Evolutionary conservation across 208 protist genomes (phyloP).

Genomic region (Trypanosoma mega): DNA sequence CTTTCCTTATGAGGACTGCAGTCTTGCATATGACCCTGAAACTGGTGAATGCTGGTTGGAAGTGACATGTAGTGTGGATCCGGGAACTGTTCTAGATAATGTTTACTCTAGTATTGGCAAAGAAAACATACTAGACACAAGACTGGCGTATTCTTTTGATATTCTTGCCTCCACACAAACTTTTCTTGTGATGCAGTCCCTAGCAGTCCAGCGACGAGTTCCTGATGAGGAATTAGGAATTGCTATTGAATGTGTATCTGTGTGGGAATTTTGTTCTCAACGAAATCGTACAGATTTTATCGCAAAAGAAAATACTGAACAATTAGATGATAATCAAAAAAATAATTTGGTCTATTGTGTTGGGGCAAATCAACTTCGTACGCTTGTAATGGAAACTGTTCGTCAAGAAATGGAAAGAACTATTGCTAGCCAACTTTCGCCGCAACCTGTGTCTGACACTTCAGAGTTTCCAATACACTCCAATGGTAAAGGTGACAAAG

Average conservation of each 20-base stretch:
- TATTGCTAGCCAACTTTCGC: background rate
- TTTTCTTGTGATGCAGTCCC: background rate
- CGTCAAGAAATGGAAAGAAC: background rate
- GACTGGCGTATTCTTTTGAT: conserved; percentile 1
- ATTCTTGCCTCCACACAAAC: background rate
- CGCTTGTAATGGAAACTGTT: background rate
- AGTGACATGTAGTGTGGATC: background rate
- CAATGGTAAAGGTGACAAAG: no score
- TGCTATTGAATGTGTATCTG: conserved; percentile 3
- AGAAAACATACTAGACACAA: background rate
- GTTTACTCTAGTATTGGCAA: background rate
- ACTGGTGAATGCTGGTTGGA: background rate
- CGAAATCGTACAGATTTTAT: background rate
- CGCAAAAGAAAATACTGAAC: background rate
- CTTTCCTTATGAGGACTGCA: background rate
- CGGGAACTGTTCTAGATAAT: background rate
- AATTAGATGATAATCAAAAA: background rate
- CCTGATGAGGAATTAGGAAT: conserved; percentile 5
- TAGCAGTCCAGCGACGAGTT: background rate
- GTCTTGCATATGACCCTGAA: background rate
- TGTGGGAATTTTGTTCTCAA: background rate
- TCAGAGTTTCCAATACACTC: no score
- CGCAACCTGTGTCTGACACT: no score
- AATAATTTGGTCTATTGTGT: no score
- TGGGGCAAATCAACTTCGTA: no score